Conservation (phyloP, 1,284 basidiomycete species). For the Microstroma glucosiphilum region DNA sequence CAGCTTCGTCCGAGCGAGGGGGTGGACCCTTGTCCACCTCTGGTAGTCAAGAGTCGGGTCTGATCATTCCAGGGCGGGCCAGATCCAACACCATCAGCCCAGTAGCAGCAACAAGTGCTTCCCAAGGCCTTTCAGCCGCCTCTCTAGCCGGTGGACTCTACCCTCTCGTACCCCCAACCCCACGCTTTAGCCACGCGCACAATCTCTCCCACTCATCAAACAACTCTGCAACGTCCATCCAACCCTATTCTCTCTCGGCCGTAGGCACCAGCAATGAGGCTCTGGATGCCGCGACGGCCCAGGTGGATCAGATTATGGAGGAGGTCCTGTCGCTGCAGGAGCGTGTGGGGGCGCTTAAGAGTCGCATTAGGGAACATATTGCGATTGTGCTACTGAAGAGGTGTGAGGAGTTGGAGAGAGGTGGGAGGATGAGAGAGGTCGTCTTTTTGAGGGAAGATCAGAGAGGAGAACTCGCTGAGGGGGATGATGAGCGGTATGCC, state of each 20-base stretch:
- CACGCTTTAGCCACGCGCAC: not conserved
- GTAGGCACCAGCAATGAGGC: not conserved
- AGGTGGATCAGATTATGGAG: slow-evolving; percentile 3
- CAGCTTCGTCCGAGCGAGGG: not conserved
- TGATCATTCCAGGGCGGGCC: not conserved
- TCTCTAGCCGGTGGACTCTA: too few species aligned
- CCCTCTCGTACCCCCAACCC: not conserved
- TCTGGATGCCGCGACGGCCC: not conserved
- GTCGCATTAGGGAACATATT: not conserved
- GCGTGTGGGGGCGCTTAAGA: not conserved
- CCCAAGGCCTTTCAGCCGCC: not conserved
- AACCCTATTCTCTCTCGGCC: not conserved
- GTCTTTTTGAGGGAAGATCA: not conserved
- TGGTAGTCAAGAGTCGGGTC: not conserved
- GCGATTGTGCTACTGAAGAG: not conserved
- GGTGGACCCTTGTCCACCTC: not conserved
- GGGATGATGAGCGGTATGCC: too few species aligned
- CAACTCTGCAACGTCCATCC: not conserved
- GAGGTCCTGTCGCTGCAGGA: not conserved
- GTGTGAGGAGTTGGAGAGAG: not conserved
- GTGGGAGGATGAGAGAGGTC: not conserved
- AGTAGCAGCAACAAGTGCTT: not conserved
- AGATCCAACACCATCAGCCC: not conserved
- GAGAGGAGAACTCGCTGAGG: not conserved
- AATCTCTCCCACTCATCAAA: not conserved